Evolutionary conservation across 2,329 filamentous ascomycete genomes (phyloP).

Genomic region (Neoscytalidium dimidiatum): DNA sequence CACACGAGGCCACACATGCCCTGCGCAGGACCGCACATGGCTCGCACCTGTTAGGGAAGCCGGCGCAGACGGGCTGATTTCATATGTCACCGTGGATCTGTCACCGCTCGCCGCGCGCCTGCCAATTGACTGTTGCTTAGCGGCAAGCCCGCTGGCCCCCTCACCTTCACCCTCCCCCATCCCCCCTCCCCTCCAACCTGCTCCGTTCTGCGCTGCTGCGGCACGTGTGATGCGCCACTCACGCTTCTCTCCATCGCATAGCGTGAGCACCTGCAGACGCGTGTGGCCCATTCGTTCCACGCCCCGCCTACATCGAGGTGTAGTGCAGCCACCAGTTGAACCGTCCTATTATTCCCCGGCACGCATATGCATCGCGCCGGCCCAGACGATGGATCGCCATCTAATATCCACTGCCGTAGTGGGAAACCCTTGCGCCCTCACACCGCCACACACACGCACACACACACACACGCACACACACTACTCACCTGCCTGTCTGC

Average conservation of each 20-base stretch:
- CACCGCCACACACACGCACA: background rate
- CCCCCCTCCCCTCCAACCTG: background rate
- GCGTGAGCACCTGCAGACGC: background rate
- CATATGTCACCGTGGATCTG: no score
- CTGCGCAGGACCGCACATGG: background rate
- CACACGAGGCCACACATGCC: background rate
- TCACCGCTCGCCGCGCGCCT: no score
- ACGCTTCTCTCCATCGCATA: background rate
- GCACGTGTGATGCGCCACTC: constrained; percentile 2
- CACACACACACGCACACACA: no score
- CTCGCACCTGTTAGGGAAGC: no score
- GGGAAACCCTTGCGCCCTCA: background rate
- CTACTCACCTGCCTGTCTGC: no score
- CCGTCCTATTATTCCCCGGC: background rate
- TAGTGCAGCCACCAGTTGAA: no score
- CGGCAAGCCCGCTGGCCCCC: no score
- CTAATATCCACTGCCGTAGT: background rate
- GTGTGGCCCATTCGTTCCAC: background rate
- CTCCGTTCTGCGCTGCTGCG: background rate
- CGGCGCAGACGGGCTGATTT: no score
- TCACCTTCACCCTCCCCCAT: no score
- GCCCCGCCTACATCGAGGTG: background rate
- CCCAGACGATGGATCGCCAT: background rate
- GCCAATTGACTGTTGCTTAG: no score
- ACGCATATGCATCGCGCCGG: background rate